Base-by-base conservation (phyloP, 345 rosid species). In the Ceriops zippeliana region DNA sequence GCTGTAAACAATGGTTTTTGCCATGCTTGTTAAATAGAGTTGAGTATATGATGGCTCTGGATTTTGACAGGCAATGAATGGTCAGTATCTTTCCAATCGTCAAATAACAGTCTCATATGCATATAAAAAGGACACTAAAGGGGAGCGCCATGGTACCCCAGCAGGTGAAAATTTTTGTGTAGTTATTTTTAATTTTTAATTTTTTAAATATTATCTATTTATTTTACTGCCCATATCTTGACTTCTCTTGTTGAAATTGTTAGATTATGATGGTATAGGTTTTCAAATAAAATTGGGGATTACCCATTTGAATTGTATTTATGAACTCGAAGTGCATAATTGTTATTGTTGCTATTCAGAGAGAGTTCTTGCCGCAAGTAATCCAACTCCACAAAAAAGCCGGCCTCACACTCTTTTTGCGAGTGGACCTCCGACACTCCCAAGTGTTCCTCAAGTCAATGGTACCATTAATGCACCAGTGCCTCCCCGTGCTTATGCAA, bases 31-130 rank as follows among this genome's bases (percentile, higher is more conserved):
- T 57, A 0, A 65, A 58, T 49, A 5, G 11, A 49, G 56, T 57
- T 69, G 35, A 69, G 54, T 73, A 35, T 20, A 34, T 37, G 65
- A 52, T 62, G 46, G 38, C 30, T 61, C 4, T 75, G 73, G 66
- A 26, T 24, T 35, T 65, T 42, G 8, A 52, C 62, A 96, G 99
- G 93, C 99, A 65, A 96, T 96, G 98, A 92, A 85, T 65, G 99
- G 98, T 19, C 99, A 92, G 49, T 90, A 89, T 80, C 97, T 96
- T 1, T 89, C 98, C 83, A 96, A 96, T 72, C 91, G 96, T 52
- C 97, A 92, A 80, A 92, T 96, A 75, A 90, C 99, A 34, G 99
- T 90, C 27, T 96, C 99, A 5, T 91, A 95, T 71, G 99, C 97
- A 6, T 91, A 91, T 69, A 95, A 95, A 88, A 95, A 95, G 84